Conservation (phyloP, 169 alveolate genomes). For the Eimeria praecox region DNA sequence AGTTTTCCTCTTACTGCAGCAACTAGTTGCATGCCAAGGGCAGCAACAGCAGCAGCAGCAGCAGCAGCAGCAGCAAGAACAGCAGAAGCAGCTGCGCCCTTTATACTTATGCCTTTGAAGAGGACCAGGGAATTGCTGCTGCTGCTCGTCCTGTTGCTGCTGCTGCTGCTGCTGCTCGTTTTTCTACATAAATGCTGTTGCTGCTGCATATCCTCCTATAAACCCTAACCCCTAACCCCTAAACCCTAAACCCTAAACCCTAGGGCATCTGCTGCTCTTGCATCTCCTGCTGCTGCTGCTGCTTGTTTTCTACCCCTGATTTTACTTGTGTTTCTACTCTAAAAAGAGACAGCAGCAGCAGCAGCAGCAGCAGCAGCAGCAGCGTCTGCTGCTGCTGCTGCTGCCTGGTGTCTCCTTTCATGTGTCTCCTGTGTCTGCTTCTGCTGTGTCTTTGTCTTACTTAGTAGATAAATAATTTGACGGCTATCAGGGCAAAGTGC, state of each 20-base stretch:
- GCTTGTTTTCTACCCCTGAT: not conserved
- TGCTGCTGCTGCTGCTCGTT: not conserved
- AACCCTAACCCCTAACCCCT: constrained; percentile 7
- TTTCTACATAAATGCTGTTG: not conserved
- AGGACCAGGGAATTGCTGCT: too few species aligned
- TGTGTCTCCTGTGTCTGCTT: too few species aligned
- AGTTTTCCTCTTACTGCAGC: too few species aligned
- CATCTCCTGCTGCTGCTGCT: not conserved
- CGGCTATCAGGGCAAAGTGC: not conserved
- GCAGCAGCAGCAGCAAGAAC: too few species aligned
- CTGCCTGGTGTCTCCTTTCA: too few species aligned
- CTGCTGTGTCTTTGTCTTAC: not conserved
- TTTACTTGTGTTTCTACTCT: too few species aligned
- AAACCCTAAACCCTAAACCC: constrained; percentile 14
- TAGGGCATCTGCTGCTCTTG: not conserved
- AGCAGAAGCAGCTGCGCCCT: too few species aligned
- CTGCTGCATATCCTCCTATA: not conserved
- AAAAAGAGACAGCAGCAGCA: not conserved
- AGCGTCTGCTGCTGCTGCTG: not conserved
- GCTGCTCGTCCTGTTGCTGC: not conserved
- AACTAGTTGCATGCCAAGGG: too few species aligned
- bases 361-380: not conserved
- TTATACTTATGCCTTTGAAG: too few species aligned
- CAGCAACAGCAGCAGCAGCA: too few species aligned
- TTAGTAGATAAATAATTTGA: not conserved